A percentile compares a stretch with the other conserved stretches of the same genome.
phyloP scores from a whole-genome alignment of 345 rosid genomes.

The Nephelium lappaceum region DNA sequence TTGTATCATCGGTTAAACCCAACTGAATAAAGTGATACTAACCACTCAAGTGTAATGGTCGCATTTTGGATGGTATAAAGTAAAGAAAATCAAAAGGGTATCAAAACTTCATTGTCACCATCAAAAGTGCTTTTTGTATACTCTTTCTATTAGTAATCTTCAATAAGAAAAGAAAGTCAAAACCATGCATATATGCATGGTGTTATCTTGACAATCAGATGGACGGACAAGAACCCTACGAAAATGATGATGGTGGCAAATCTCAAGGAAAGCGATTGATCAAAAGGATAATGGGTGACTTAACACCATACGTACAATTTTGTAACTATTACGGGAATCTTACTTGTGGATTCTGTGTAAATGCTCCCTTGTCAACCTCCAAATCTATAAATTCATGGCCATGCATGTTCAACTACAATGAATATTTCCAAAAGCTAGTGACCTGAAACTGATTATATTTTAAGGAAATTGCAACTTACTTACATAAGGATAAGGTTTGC shows the following conservation, averaged over 20 bases:
- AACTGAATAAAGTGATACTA: not conserved
- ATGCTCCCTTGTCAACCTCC: not conserved
- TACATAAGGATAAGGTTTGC: no score
- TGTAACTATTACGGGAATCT: not conserved
- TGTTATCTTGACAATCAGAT: not conserved
- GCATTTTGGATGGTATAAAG: constrained; percentile 4
- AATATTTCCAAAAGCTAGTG: no score
- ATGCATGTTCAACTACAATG: no score
- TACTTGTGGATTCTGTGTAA: not conserved
- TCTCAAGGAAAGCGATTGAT: not conserved
- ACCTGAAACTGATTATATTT: no score
- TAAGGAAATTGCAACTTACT: no score
- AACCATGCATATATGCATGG: not conserved
- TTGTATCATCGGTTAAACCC: not conserved
- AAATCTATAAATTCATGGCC: no score
- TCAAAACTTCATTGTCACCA: not conserved
- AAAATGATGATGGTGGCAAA: not conserved
- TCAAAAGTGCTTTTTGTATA: not conserved
- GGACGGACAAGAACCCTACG: not conserved
- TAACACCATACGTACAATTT: not conserved
- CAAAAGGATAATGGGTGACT: not conserved
- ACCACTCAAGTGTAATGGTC: no score
- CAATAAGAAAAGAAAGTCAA: not conserved
- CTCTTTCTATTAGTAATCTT: not conserved
- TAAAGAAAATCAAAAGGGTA: not conserved